Evolutionary conservation across 768 basidiomycete genomes (phyloP), one percentile per base, ranked within the genome.

Genomic region (Vishniacozyma victoriae): DNA sequence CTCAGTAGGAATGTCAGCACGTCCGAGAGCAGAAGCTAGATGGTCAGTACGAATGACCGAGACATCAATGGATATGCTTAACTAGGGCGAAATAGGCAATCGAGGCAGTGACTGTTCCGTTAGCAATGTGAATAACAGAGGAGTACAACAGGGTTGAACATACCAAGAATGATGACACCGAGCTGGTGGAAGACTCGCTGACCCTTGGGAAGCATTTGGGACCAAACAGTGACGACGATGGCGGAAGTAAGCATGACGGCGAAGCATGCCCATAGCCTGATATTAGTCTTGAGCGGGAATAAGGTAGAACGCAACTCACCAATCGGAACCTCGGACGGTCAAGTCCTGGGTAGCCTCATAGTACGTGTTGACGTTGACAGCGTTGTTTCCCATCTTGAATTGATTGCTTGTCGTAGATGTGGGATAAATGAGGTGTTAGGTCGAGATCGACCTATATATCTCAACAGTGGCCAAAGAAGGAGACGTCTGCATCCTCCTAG

Each of bases 1-100:
- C 55, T 78, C 78, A 33, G 76, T 74, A 15, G 35, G 47, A 53
- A 80, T 59, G 29, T 78, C 72, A 0, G 79, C 76, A 35, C 68
- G 69, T 12, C 80, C 80, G 31, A 81, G 72, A 59, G 80, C 74
- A 16, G 79, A 79, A 0, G 79, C 80, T 79, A 80, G 79, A 12
- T n/a, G n/a, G n/a, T n/a, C n/a, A n/a, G n/a, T n/a, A n/a, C n/a
- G n/a, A n/a, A n/a, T n/a, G n/a, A n/a, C n/a, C n/a, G n/a, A n/a
- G n/a, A n/a, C n/a, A n/a, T n/a, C n/a, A n/a, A n/a, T n/a, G n/a
- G n/a, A n/a, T n/a, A n/a, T n/a, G n/a, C n/a, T n/a, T n/a, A n/a
- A n/a, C n/a, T n/a, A n/a, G n/a, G n/a, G n/a, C n/a, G n/a, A n/a
- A n/a, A n/a, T n/a, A n/a, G 1, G 76, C 64, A 35, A 81, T 65